Base-by-base conservation (phyloP, 352 stramenopile species). In the Pythium guiyangense region DNA sequence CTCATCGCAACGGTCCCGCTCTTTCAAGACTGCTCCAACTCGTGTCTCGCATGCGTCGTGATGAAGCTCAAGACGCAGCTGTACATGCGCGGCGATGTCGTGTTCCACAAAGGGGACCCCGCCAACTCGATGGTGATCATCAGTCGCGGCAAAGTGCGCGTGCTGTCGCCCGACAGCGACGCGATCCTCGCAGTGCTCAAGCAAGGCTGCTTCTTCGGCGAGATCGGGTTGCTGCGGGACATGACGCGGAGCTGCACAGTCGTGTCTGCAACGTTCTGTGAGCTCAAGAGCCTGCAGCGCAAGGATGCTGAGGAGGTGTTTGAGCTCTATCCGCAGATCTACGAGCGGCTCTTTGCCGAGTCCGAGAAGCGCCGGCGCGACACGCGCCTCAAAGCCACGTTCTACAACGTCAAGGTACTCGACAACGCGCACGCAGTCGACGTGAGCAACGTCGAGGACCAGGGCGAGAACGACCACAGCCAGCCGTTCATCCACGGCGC, bases 61-160 rank as follows among this genome's bases (percentile, higher is more conserved):
- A 86, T 79, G 76, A 66, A 74, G 27, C 64, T 86, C 10, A 73
- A 73, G 43, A 84, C 76, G 20, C 73, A 84, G 29, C 59, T 86
- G 39, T 86, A 78, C 49, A 86, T 84, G 69, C 71, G 71, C 14
- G 67, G 74, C 11, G 73, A 84, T 25, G 76, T 86, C 8, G 69
- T 86, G 44, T 86, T 82, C 50, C 76, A 86, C 62, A 79, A 77
- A 57, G 69, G 73, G 12, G 76, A 84, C 26, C 69, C 76, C 0
- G 73, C 73, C 15, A 81, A 74, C 52, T 77, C 71, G 3, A 86
- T 86, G 76, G 60, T 83, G 20, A 83, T 86, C 61, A 83, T 86
- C 55, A 84, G 71, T 61, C 64, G 73, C 17, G 76, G 76, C 34
- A 86, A 84, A 58, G 65, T 84, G 44, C 83, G 83, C 61, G 74